Evolutionary conservation across 441 rosid species (phyloP).

Genomic region (Populus hybrid): DNA sequence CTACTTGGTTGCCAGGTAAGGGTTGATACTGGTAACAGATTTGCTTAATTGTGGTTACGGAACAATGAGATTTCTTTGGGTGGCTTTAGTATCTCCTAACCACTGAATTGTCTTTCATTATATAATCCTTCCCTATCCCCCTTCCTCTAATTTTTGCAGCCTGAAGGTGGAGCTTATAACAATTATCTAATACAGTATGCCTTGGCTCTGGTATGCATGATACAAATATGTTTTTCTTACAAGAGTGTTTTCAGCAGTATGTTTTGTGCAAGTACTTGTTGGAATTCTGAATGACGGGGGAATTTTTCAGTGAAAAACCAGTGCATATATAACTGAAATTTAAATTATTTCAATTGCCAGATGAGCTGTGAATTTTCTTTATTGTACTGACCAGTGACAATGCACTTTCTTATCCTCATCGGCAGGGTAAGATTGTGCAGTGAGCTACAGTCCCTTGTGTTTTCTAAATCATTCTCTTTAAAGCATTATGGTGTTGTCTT

Average conservation of each 20-base stretch:
- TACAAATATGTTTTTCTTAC: background rate
- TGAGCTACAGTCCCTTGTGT: background rate
- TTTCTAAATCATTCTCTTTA: background rate
- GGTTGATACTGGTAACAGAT: background rate
- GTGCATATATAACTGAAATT: background rate
- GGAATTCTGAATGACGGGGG: background rate
- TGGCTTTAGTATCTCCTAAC: background rate
- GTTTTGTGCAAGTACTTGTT: background rate
- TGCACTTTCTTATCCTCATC: background rate
- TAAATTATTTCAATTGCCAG: background rate
- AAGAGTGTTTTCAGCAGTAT: background rate
- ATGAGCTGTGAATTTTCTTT: background rate
- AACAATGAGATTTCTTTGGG: background rate
- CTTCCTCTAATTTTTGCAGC: too few species aligned
- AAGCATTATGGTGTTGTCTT: background rate
- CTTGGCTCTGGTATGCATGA: conserved; percentile 60
- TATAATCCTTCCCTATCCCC: background rate
- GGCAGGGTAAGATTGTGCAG: background rate
- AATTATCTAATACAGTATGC: conserved; percentile 82
- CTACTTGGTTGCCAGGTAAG: conserved; percentile 65
- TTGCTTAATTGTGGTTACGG: background rate
- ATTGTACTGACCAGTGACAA: background rate
- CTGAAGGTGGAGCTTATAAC: conserved; percentile 71
- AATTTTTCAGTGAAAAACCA: background rate
- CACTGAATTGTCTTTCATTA: background rate